Evolutionary conservation across 352 stramenopile genomes (phyloP), one percentile per base, ranked within the genome.

Genomic region (Thalassiosira mediterranea): DNA sequence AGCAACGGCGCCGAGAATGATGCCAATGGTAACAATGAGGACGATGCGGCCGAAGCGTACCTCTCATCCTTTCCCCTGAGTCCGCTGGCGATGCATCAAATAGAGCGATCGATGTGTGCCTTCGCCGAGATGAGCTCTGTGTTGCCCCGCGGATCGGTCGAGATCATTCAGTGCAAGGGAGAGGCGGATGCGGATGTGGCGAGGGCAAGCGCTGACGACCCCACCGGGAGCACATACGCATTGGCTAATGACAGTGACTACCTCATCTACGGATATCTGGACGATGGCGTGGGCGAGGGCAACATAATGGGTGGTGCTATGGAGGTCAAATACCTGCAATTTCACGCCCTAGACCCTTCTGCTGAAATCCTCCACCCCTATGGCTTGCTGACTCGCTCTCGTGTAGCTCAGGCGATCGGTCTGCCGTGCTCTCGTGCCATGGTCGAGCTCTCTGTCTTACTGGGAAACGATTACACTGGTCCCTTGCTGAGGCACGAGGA

Each of bases 221-320:
- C 25, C 10, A 58, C 49, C 0, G 67, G 59, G 0, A 62, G 17
- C 21, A 73, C 73, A 0, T 90, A 78, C 52, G 70, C 77, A 0
- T 8, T 88, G 11, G 83, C 52, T n/a, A 59, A 76, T 40, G 83
- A 90, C 79, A 78, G 69, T 3, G 83, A 90, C 70, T 90, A 84
- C 76, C 70, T 76, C 17, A 68, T 87, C 29, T 84, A 80, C 51
- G 84, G 84, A 26, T 57, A 64, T 1, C 21, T 48, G 17, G 34
- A 19, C 4, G n/a, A 68, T 49, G 21, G 15, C 13, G 19, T 58
- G 2, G n/a, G n/a, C n/a, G n/a, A n/a, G n/a, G n/a, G n/a, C n/a
- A n/a, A n/a, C n/a, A n/a, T n/a, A n/a, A n/a, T n/a, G n/a, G n/a
- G n/a, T n/a, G 8, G 4, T 31, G 42, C 3, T 2, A 19, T 31